Evolutionary conservation across 768 basidiomycete species (phyloP), one percentile per base, ranked within the genome.

Genomic region (Trametes coccinea): DNA sequence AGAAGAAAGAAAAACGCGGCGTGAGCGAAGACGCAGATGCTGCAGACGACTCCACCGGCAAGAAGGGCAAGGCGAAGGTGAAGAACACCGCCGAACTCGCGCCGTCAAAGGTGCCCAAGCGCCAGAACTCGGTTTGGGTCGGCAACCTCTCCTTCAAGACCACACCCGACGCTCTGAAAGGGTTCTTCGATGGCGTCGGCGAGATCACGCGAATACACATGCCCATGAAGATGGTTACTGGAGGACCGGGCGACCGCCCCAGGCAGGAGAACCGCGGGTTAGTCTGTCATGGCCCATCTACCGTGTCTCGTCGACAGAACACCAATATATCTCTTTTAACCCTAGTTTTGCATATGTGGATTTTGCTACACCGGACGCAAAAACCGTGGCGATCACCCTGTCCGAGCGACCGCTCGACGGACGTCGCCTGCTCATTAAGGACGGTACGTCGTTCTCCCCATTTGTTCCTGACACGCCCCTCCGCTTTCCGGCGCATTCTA

Each of bases 331-430:
- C 67, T 66, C 55, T 47, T 62, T 34, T 27, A 40, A n/a, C 44
- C 34, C 53, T 16, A 98, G 96, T 41, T 99, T 94, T 73, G 97
- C 97, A 40, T 98, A 98, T 77, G 90, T 98, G 60, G 96, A 98
- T 76, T 97, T 98, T 72, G 82, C 85, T 2, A 88, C 88, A 1
- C 75, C 82, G 0, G 92, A 94, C 34, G 86, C 84, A 11, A 92
- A 96, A 70, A 70, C 69, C 3, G 76, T 81, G 45, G 96, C 95
- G 33, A 90, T 98, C 63, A 79, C 84, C 3, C 77, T 89, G 45
- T 93, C 93, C 4, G 97, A 99, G 73, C 79, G 84, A 37, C 84
- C 84, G 56, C 78, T 98, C 13, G 83, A 95, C 31, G 96, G 96
- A 5, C 82, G 97, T 64, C 87, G 86, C 60, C 77, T 98, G 11